phyloP scores from a whole-genome alignment of 192 early-diverging fungal species.

The Mortierella alpina region DNA sequence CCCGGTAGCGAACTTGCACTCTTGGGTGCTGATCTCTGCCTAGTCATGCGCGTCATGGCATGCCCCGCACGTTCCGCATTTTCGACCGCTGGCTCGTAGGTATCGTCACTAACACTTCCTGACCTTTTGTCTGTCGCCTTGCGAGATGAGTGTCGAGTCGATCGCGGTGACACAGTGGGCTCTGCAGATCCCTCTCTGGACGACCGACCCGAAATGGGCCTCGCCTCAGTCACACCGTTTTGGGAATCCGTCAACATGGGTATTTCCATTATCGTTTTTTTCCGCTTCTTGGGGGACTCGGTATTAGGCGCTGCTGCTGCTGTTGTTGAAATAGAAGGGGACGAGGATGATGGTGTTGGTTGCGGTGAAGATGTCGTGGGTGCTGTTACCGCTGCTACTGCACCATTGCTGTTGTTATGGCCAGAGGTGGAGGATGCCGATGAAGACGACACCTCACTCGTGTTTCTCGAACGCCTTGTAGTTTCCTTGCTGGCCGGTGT shows the following conservation, averaged over 20 bases:
- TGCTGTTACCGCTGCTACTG: neutral
- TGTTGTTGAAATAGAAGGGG: neutral
- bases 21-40: conserved; percentile 38
- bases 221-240: neutral
- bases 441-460: conserved; percentile 12
- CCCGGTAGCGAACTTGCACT: conserved; percentile 14
- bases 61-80: neutral
- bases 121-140: conserved; percentile 15
- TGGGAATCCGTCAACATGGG: conserved; percentile 5
- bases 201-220: neutral
- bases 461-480: conserved; percentile 20
- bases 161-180: conserved; percentile 32
- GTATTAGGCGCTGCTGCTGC: neutral
- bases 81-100: conserved; percentile 2
- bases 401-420: neutral
- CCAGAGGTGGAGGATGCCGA: neutral
- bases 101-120: conserved; percentile 9
- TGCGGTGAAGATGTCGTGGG: neutral
- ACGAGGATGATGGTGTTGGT: neutral
- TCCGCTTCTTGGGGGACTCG: conserved; percentile 23
- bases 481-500: neutral
- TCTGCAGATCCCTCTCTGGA: conserved; percentile 44
- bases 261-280: conserved; percentile 1
- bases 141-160: conserved; percentile 45
- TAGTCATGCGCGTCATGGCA: conserved; percentile 39